Conservation (phyloP, 192 early-diverging fungal species). For the Backusella liffmaniae region DNA sequence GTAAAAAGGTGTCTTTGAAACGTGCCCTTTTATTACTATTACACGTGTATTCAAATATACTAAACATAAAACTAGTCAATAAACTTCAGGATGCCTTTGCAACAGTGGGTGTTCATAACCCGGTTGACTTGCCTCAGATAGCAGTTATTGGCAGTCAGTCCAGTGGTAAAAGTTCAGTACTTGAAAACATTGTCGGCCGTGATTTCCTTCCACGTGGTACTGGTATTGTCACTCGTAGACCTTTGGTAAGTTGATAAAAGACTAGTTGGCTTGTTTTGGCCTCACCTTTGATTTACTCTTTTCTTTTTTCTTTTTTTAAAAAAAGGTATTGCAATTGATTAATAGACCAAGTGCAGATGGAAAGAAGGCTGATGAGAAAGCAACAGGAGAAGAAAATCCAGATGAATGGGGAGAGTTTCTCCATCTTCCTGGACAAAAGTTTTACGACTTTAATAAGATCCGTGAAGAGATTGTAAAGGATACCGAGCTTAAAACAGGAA, state of each 20-base stretch:
- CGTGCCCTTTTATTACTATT: not conserved
- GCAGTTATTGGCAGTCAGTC: slow-evolving; percentile 85
- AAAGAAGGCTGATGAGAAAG: not conserved
- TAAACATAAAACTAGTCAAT: slow-evolving; percentile 51
- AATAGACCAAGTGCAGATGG: slow-evolving; percentile 66
- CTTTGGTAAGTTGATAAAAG: slow-evolving; percentile 63
- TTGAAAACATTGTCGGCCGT: slow-evolving; percentile 99
- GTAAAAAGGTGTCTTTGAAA: not conserved
- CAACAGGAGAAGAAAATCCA: slow-evolving; percentile 56
- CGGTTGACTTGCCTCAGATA: slow-evolving; percentile 88
- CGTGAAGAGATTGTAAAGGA: slow-evolving; percentile 94
- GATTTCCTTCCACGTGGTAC: slow-evolving; percentile 98
- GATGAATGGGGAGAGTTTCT: slow-evolving; percentile 99
- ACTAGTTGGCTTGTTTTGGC: not conserved
- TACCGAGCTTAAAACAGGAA: slow-evolving; percentile 85
- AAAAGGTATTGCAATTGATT: slow-evolving; percentile 84
- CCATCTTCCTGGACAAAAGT: slow-evolving; percentile 96
- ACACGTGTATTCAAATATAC: not conserved
- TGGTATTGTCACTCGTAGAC: slow-evolving; percentile 97
- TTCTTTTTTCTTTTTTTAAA: not conserved
- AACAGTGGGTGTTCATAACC: slow-evolving; percentile 89
- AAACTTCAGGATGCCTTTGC: slow-evolving; percentile 89
- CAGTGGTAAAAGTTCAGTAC: slow-evolving; percentile 95
- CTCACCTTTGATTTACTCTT: not conserved
- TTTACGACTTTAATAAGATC: slow-evolving; percentile 95